A percentile compares a stretch with the other conserved stretches of the same genome.
These are phyloP conservation scores for Chrysoporthe austroafricana DNA, from an alignment of 2,329 filamentous ascomycete species.

Conservation along the genomic window DNA sequence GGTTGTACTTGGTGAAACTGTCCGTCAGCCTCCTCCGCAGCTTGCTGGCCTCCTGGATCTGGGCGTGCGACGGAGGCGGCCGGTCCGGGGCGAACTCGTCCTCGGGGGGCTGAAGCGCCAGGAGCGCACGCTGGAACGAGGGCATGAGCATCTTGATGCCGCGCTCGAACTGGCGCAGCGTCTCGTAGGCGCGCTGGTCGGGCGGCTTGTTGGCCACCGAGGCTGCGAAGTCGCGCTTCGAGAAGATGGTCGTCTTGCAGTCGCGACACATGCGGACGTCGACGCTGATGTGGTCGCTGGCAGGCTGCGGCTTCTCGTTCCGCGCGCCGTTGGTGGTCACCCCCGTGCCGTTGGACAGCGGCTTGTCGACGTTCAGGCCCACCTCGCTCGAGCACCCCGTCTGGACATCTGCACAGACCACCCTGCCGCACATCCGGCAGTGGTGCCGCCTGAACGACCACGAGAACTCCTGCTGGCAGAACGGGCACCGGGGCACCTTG, in stretches of 20 bases:
- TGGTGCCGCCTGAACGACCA: conserved; percentile 95
- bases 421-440: conserved; percentile 88
- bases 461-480: conserved; percentile 94
- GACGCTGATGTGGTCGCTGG: conserved; percentile 62
- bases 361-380: conserved; percentile 68
- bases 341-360: conserved; percentile 18
- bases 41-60: conserved; percentile 84
- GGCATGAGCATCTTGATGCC: conserved; percentile 83
- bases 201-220: conserved; percentile 70
- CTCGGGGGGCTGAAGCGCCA: conserved; percentile 66
- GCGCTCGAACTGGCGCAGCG: conserved; percentile 82
- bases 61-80: conserved; percentile 59
- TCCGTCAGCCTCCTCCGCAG: conserved; percentile 89
- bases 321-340: conserved; percentile 30
- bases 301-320: conserved; percentile 47
- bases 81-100: conserved; percentile 40
- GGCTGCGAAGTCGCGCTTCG: conserved; percentile 75
- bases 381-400: conserved; percentile 87
- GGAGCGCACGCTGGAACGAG: conserved; percentile 78
- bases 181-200: conserved; percentile 81
- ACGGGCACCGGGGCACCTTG: conserved; percentile 79
- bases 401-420: conserved; percentile 85
- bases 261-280: conserved; percentile 92
- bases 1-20: conserved; percentile 85
- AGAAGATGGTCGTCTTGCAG: conserved; percentile 68